Conservation (phyloP, 441 rosid genomes). For the Manihot esculenta region DNA sequence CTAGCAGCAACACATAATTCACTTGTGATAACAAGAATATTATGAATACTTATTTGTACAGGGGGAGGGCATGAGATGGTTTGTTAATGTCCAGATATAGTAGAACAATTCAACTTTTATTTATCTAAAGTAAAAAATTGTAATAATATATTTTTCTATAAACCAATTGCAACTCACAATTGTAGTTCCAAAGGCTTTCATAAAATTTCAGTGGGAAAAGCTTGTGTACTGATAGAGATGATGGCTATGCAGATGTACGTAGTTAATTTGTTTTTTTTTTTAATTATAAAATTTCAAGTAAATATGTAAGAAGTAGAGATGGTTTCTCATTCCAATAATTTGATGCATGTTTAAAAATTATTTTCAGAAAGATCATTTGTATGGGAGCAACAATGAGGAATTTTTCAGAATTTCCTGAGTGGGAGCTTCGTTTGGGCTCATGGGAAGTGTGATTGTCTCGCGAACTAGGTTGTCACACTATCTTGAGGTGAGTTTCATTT, state of each 20-base stretch:
- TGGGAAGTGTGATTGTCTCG: not conserved
- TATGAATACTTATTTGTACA: not conserved
- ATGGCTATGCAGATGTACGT: not conserved
- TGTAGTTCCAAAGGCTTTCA: not conserved
- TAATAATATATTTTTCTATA: not conserved
- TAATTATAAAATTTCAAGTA: not conserved
- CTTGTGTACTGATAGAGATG: not conserved
- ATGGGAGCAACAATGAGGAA: not conserved
- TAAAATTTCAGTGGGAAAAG: not conserved
- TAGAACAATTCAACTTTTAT: not conserved
- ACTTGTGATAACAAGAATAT: not conserved
- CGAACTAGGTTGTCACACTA: conserved; percentile 4
- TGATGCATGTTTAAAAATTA: not conserved
- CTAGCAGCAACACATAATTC: not conserved
- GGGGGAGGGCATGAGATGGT: not conserved
- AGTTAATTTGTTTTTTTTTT: not conserved
- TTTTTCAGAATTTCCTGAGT: not conserved
- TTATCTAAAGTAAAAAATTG: not conserved
- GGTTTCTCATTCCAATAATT: not conserved
- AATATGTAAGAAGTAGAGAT: not conserved
- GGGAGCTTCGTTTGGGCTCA: not conserved
- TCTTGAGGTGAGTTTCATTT: conserved; percentile 8
- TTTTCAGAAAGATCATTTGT: not conserved
- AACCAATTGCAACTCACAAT: not conserved
- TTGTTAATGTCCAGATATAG: not conserved